Evolutionary conservation across 2,329 filamentous ascomycete genomes (phyloP).

Genomic region (Didymella pinodella): DNA sequence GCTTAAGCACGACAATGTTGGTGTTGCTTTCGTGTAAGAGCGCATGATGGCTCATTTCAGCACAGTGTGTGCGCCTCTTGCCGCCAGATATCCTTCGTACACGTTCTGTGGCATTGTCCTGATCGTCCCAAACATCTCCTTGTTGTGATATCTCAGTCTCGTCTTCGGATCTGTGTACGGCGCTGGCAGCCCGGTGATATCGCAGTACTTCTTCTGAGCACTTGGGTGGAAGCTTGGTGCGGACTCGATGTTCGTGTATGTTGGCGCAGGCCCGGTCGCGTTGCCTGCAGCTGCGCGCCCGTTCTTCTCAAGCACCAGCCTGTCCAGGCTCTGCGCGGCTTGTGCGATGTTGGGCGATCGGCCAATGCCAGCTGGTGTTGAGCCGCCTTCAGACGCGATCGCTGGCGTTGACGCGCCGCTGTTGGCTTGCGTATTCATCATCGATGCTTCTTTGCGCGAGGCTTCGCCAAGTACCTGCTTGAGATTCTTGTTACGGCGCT

Average conservation of each 20-base stretch:
- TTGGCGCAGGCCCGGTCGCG: slow-evolving; percentile 69
- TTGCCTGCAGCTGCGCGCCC: slow-evolving; percentile 47
- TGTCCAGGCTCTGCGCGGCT: slow-evolving; percentile 84
- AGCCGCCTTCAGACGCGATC: slow-evolving; percentile 47
- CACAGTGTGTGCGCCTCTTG: slow-evolving; percentile 89
- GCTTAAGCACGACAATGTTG: not conserved
- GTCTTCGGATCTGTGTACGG: slow-evolving; percentile 96
- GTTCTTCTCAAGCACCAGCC: slow-evolving; percentile 87
- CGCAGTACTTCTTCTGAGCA: slow-evolving; percentile 89
- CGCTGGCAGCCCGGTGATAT: slow-evolving; percentile 90
- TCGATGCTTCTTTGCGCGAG: slow-evolving; percentile 86
- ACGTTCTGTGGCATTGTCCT: slow-evolving; percentile 80
- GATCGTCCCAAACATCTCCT: slow-evolving; percentile 87
- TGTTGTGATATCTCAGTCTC: slow-evolving; percentile 88
- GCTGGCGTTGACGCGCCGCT: slow-evolving; percentile 77
- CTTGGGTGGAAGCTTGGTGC: slow-evolving; percentile 82
- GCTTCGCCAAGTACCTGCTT: slow-evolving; percentile 95
- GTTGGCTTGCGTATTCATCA: slow-evolving; percentile 81
- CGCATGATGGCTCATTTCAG: slow-evolving; percentile 71
- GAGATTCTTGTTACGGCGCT: slow-evolving; percentile 98
- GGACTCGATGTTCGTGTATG: slow-evolving; percentile 96
- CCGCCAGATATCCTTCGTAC: slow-evolving; percentile 87
- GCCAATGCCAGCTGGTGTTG: slow-evolving; percentile 69
- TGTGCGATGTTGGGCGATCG: slow-evolving; percentile 75
- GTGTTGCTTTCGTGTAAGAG: not conserved